A percentile compares a stretch with the other conserved stretches of the same genome.
Evolutionary conservation across 208 protist species (phyloP).

Genomic region (Vickermania ingenoplastis): DNA sequence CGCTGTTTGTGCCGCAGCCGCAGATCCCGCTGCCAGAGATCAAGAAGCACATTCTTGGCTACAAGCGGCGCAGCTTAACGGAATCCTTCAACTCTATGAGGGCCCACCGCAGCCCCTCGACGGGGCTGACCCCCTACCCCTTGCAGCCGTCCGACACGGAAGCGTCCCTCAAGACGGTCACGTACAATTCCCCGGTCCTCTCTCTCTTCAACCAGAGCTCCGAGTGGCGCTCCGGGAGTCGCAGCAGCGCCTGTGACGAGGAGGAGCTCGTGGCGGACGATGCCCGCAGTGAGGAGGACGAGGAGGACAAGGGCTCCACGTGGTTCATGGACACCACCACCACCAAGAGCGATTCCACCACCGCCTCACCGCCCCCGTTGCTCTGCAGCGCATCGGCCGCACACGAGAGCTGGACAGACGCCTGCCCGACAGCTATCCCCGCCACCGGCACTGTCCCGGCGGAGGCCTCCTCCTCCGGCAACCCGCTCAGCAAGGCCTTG

Average conservation of each 20-base stretch:
- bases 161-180: neutral
- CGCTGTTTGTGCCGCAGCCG: neutral
- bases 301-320: neutral
- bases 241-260: neutral
- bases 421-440: neutral
- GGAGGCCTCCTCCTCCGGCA: neutral
- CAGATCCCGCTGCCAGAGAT: neutral
- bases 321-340: neutral
- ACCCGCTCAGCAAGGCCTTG: neutral
- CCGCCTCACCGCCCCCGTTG: neutral
- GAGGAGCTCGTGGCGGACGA: neutral
- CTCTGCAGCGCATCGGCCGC: neutral
- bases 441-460: neutral
- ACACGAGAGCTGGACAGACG: too few relatives aligned
- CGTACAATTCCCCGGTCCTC: neutral
- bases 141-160: neutral
- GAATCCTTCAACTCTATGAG: neutral
- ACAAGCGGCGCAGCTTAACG: neutral
- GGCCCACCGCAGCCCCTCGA: neutral
- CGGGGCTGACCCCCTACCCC: neutral
- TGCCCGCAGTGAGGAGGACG: neutral
- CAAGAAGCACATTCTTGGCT: neutral
- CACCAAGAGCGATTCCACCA: neutral
- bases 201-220: neutral
- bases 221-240: neutral